These are phyloP conservation scores for Suillus decipiens DNA, from an alignment of 768 basidiomycete genomes.

Conservation along the genomic window DNA sequence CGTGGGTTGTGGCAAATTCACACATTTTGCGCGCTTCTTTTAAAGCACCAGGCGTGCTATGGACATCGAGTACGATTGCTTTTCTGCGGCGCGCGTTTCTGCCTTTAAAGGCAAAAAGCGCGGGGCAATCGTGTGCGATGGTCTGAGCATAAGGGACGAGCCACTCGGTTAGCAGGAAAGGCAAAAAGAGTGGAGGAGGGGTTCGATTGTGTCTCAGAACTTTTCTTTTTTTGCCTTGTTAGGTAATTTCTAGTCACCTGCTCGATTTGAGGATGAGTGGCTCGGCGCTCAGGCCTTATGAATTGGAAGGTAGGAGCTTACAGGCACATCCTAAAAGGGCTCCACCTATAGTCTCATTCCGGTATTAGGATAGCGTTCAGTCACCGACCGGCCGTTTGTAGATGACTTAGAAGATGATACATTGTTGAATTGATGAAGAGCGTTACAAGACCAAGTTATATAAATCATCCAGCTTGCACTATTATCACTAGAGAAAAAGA, in stretches of 20 bases:
- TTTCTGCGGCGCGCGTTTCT: conserved; percentile 20
- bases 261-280: neutral
- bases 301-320: neutral
- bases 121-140: conserved; percentile 22
- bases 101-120: conserved; percentile 23
- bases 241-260: neutral
- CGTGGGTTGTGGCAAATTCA: conserved; percentile 5
- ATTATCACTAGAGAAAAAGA: neutral
- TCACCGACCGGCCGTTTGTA: neutral
- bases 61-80: conserved; percentile 28
- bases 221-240: neutral
- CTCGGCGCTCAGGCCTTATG: neutral
- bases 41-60: conserved; percentile 23
- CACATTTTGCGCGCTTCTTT: conserved; percentile 18
- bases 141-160: conserved; percentile 17
- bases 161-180: conserved; percentile 1
- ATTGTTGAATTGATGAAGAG: too few species aligned
- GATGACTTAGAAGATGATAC: neutral
- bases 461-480: neutral
- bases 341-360: neutral
- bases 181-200: neutral
- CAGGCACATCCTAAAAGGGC: neutral
- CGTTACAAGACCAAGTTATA: neutral
- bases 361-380: neutral
- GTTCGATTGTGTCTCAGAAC: neutral